Evolutionary conservation across 495 filamentous ascomycete genomes (phyloP), one percentile per base, ranked within the genome.

Genomic region (Neurospora sp.): DNA sequence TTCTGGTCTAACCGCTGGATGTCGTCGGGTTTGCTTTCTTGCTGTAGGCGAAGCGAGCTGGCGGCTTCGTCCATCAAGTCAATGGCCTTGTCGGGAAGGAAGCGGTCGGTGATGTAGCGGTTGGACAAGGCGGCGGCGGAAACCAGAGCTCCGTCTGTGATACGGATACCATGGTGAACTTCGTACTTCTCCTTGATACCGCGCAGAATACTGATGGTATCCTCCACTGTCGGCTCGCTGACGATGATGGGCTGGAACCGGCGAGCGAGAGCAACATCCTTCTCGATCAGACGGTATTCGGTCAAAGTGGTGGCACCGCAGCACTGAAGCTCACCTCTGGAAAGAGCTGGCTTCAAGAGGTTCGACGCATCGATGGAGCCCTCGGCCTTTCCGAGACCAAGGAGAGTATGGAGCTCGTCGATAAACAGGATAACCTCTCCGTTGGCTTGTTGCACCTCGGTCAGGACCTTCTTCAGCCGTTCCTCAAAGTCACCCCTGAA

Each of bases 121-220:
- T 98, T 98, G 70, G 92, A 94, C 80, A 94, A 92, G 0, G 92
- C 92, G 10, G 96, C 95, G 20, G 96, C 96, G 5, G 96, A 92
- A 8, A 99, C 95, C 20, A 98, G 85, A 14, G 96, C 94, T 27
- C 89, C 92, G 78, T 98, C 96, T 0, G 94, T 96, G 73, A 99
- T 98, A 72, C 95, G 86, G 7, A 98, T 94, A 77, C 91, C 91
- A 79, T 99, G 96, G 76, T 99, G 96, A 16, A 98, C 93, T 80
- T 99, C 96, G 77, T 99, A 99, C 70, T 92, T 91, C 74, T 98
- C 93, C 78, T 97, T 98, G 82, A 99, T 97, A 71, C 95, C 96
- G 77, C 96, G 91, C 0, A 99, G 87, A 72, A 99, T 99, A 71
- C 94, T 97, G 72, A 99, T 93, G 0, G 96, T 97, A 77, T 97